Base-by-base conservation (phyloP, 2,329 filamentous ascomycete species). In the Ophiobolus disseminans region DNA sequence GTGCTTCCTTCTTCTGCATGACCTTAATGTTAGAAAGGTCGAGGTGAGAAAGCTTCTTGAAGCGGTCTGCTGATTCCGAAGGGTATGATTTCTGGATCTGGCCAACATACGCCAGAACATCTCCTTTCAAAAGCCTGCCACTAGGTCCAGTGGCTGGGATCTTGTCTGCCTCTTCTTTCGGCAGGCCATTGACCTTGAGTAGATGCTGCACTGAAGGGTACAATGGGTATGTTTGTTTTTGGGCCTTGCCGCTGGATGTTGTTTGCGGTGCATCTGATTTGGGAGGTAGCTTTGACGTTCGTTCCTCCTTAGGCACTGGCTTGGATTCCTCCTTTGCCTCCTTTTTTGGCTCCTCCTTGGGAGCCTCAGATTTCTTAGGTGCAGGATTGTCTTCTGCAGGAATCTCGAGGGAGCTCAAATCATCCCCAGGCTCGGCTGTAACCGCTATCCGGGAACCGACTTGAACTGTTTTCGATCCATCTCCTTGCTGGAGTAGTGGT, bases 1-100 rank as follows among this genome's bases (percentile, higher is more conserved):
- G 65, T 9, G 72, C 62, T 50, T 75, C 73, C 59, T 75, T 75
- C 43, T 76, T 72, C 19, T 74, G 63, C 38, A 87, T 87, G 50
- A 93, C 77, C 79, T 96, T 95, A 79, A 97, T 93, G 79, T 97
- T 96, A 79, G 89, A 94, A 19, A 99, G 85, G 72, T 99, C 93
- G 43, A 99, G 85, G 73, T 95, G 91, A 32, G 84, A 79, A 39
- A 94, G 84, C 73, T 91, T 87, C 51, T 84, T 80, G 68, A 96
- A 87, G 42, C 85, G 86, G 48, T 82, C 78, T 45, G 89, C 88
- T 61, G 91, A 82, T 53, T 85, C 80, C 17, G 84, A 81, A 2
- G 93, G 89, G 60, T 90, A 88, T 50, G 86, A 81, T 55, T 86
- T 78, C 51, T 87, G 80, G 66, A 97, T 90, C 61, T 82, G 80